Base-by-base conservation (phyloP, 202 grass and related monocot genomes). In the Digitaria exilis region DNA sequence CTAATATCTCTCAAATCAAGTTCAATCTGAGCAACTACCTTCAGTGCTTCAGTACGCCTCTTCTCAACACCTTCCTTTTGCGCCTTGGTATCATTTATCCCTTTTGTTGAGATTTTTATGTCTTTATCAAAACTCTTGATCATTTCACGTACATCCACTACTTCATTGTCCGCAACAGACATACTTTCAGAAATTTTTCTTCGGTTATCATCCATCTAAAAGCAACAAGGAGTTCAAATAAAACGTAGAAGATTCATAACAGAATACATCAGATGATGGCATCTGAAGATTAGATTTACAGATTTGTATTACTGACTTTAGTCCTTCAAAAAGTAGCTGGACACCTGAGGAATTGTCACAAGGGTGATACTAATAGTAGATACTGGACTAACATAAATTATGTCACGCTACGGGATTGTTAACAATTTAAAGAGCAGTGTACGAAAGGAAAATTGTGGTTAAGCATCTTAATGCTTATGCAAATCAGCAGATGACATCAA, bases 1-100 rank as follows among this genome's bases (percentile, higher is more conserved):
- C 90, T 88, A 82, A 98, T 54, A 84, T 98, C 96, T 87, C 87
- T 94, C 80, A 96, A 80, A 90, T 98, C 96, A 86, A 98, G 89
- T 78, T 98, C 96, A 45, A 98, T 89, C 84, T 96, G 81, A 76
- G 96, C 88, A 84, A 96, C 89, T 58, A 84, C 83, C 75, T 94
- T 96, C 31, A 98, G 80, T 76, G 96, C 87, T 84, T 89, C 85
- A 69, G 87, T 98, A 76, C 91, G 89, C 76, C 85, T 94, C 84
- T 92, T 92, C 85, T 96, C 93, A 74, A 85, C 92, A 70, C 77
- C 91, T 81, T 93, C 91, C 84, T 93, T 98, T 67, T 84, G 86
- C 28, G 87, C 84, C 84, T 89, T 95, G 50, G 84, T 90, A 31
- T 95, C 91, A 88, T 87, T 94, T 80, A 96, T 89, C 80, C 86